A percentile compares a stretch with the other conserved stretches of the same genome.
phyloP scores from a whole-genome alignment of 2,329 filamentous ascomycete genomes.

The Magnaporthales sp. region DNA sequence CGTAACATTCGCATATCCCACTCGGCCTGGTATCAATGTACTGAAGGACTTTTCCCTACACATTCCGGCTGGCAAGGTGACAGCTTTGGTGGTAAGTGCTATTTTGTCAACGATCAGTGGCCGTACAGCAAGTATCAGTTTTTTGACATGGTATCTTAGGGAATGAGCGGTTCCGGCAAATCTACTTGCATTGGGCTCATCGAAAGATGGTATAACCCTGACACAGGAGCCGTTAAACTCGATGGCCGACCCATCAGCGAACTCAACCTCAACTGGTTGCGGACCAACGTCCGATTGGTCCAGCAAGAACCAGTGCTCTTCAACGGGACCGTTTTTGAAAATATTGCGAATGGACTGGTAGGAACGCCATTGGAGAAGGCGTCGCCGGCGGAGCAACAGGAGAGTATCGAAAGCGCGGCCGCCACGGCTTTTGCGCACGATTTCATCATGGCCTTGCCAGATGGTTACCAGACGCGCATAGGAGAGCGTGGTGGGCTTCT shows the following conservation, averaged over 20 bases:
- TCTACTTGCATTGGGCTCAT: slow-evolving; percentile 29
- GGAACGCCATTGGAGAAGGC: slow-evolving; percentile 43
- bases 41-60: slow-evolving; percentile 30
- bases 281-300: slow-evolving; percentile 54
- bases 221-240: slow-evolving; percentile 23
- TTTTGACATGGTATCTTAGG: slow-evolving; percentile 11
- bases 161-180: slow-evolving; percentile 28
- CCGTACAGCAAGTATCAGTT: background rate
- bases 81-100: slow-evolving; percentile 26
- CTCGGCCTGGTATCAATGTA: slow-evolving; percentile 30
- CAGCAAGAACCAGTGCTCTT: slow-evolving; percentile 63
- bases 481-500: slow-evolving; percentile 58
- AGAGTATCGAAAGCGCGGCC: slow-evolving; percentile 51
- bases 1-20: slow-evolving; percentile 36
- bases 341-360: slow-evolving; percentile 51
- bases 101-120: background rate
- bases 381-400: slow-evolving; percentile 43
- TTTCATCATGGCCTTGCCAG: slow-evolving; percentile 5
- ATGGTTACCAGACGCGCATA: slow-evolving; percentile 51
- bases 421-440: slow-evolving; percentile 45
- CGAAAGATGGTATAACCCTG: slow-evolving; percentile 29
- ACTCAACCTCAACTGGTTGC: slow-evolving; percentile 38
- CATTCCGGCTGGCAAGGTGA: slow-evolving; percentile 35
- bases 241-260: slow-evolving; percentile 24
- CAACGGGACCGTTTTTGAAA: slow-evolving; percentile 54